These are phyloP conservation scores for Ogataea ganodermae DNA, from an alignment of 805 yeast species.

Conservation along the genomic window DNA sequence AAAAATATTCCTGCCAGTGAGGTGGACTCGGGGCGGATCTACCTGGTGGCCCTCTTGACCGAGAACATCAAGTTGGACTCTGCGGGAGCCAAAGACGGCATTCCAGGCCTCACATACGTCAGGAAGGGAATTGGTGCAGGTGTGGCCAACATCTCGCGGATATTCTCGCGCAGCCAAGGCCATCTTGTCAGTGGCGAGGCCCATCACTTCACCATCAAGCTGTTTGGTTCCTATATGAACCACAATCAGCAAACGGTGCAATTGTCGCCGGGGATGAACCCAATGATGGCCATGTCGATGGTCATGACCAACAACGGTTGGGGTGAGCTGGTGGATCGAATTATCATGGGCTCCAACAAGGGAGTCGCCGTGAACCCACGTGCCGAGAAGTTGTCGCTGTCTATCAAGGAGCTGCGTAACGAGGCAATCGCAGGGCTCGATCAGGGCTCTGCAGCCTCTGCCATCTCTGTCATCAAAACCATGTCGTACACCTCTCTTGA, in stretches of 20 bases:
- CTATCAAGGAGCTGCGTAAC: conserved; percentile 71
- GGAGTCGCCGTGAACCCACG: conserved; percentile 84
- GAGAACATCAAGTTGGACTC: conserved; percentile 60
- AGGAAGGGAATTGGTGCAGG: conserved; percentile 88
- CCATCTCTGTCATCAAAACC: conserved; percentile 66
- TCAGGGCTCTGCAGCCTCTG: conserved; percentile 36
- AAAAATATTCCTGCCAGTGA: conserved; percentile 72
- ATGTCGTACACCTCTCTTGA: conserved; percentile 66
- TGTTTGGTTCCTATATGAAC: conserved; percentile 69
- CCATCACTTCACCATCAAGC: conserved; percentile 68
- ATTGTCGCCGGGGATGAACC: conserved; percentile 36
- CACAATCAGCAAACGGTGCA: conserved; percentile 34
- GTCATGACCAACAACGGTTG: conserved; percentile 65
- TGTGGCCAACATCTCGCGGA: conserved; percentile 78
- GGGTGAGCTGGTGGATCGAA: conserved; percentile 84
- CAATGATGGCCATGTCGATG: conserved; percentile 38
- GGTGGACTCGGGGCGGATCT: conserved; percentile 60
- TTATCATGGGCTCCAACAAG: conserved; percentile 68
- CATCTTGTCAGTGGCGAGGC: conserved; percentile 61
- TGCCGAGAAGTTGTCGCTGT: conserved; percentile 67
- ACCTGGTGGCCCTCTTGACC: conserved; percentile 72
- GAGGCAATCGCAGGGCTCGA: conserved; percentile 31
- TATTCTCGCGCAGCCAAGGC: conserved; percentile 67
- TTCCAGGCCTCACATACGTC: conserved; percentile 39
- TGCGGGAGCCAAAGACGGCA: conserved; percentile 10